Evolutionary conservation across 2,329 filamentous ascomycete genomes (phyloP).

Genomic region (Claviceps sp.): DNA sequence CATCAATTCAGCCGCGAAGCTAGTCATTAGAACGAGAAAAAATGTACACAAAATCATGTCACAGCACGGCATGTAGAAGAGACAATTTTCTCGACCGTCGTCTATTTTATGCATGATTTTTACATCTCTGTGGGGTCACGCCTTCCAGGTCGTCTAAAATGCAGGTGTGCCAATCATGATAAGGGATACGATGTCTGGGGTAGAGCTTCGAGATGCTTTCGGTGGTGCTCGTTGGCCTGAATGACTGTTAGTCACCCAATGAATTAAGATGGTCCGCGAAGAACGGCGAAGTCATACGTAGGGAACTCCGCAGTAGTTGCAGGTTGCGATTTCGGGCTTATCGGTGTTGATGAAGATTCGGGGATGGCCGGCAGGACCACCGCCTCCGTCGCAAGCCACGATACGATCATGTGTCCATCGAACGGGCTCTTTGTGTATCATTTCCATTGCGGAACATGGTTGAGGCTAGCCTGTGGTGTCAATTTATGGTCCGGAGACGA

Average conservation of each 20-base stretch:
- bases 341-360: constrained; percentile 95
- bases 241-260: neutral
- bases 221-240: constrained; percentile 83
- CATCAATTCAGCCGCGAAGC: neutral
- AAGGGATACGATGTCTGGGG: constrained; percentile 74
- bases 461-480: constrained; percentile 50
- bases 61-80: neutral
- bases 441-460: constrained; percentile 79
- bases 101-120: neutral
- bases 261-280: neutral
- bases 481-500: constrained; percentile 6
- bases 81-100: neutral
- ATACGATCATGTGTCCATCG: constrained; percentile 73
- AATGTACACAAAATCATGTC: neutral
- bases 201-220: constrained; percentile 69
- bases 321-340: constrained; percentile 84
- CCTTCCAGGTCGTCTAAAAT: neutral
- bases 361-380: constrained; percentile 80
- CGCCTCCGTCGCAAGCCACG: constrained; percentile 84
- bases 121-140: neutral
- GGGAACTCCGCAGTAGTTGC: constrained; percentile 86
- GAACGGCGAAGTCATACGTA: constrained; percentile 52
- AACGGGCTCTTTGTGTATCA: constrained; percentile 93
- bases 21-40: neutral
- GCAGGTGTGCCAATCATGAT: constrained; percentile 22